These are phyloP conservation scores for Gracilaria caudata DNA, from an alignment of 23 red algal species.

Conservation along the genomic window DNA sequence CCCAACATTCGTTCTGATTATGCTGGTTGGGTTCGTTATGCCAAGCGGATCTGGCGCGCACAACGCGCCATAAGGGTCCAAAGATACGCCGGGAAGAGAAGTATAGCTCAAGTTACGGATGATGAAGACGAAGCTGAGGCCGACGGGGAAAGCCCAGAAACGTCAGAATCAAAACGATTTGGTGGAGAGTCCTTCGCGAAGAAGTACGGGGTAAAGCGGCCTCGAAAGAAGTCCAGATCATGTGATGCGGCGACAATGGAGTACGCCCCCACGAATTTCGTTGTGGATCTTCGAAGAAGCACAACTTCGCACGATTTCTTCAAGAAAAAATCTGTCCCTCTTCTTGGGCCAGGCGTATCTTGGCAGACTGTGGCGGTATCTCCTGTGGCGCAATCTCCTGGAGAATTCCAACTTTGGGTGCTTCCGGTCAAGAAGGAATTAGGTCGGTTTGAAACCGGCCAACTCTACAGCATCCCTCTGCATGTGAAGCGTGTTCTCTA, in stretches of 20 bases:
- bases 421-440: constrained; percentile 55
- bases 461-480: constrained; percentile 61
- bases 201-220: constrained; percentile 26
- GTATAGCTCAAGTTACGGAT: neutral
- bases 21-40: constrained; percentile 65
- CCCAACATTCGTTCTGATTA: constrained; percentile 62
- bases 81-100: constrained; percentile 50
- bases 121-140: neutral
- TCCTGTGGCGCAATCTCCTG: constrained; percentile 34
- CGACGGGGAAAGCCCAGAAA: constrained; percentile 1
- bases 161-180: neutral
- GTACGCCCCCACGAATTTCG: constrained; percentile 55
- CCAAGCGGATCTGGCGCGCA: constrained; percentile 73
- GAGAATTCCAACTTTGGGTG: constrained; percentile 71
- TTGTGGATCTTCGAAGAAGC: constrained; percentile 34
- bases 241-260: neutral
- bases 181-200: constrained; percentile 48
- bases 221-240: constrained; percentile 13
- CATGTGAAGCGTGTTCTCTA: constrained; percentile 64
- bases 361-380: constrained; percentile 74
- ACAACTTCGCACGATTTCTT: constrained; percentile 43
- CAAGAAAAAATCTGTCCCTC: constrained; percentile 19
- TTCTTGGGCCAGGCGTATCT: constrained; percentile 55
- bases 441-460: constrained; percentile 32
- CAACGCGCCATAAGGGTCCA: constrained; percentile 52